phyloP scores from a whole-genome alignment of 495 filamentous ascomycete species.

The Tetracladium marchalianum region DNA sequence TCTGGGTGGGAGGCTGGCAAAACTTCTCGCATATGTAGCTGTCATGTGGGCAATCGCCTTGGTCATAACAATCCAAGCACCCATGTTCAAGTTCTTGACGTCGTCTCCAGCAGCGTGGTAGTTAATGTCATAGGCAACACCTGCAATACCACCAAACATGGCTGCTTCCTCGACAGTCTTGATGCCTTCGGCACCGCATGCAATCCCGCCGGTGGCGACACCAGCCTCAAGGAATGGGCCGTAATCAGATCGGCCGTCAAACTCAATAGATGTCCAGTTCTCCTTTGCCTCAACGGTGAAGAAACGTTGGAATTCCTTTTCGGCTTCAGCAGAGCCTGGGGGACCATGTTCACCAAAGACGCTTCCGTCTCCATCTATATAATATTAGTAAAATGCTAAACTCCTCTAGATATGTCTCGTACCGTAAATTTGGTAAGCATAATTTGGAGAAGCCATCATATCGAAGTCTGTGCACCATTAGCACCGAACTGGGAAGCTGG shows the following conservation, averaged over 20 bases:
- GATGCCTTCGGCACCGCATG: conserved; percentile 57
- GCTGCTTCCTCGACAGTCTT: conserved; percentile 51
- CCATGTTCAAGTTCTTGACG: conserved; percentile 46
- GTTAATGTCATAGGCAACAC: conserved; percentile 48
- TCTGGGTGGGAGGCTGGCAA: neutral
- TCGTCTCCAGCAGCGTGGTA: conserved; percentile 53
- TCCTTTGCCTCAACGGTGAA: conserved; percentile 33
- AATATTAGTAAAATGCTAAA: too few relatives aligned
- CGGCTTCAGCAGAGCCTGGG: conserved; percentile 50
- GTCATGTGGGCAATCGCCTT: conserved; percentile 54
- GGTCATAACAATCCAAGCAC: conserved; percentile 50
- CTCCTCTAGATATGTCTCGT: too few relatives aligned
- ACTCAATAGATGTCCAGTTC: conserved; percentile 39
- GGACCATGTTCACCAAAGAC: conserved; percentile 53
- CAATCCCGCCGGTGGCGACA: conserved; percentile 55
- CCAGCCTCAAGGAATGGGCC: conserved; percentile 53
- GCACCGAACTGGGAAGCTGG: too few relatives aligned
- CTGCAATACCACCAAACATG: conserved; percentile 51
- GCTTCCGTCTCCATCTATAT: conserved; percentile 61
- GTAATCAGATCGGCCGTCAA: conserved; percentile 61
- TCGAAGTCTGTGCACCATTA: conserved; percentile 60
- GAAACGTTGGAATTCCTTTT: conserved; percentile 54
- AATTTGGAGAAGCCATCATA: conserved; percentile 72
- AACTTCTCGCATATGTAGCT: conserved; percentile 49
- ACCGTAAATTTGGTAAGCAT: conserved; percentile 54